Evolutionary conservation across 306 rosid species (phyloP).

Genomic region (Cucurbita pepo): DNA sequence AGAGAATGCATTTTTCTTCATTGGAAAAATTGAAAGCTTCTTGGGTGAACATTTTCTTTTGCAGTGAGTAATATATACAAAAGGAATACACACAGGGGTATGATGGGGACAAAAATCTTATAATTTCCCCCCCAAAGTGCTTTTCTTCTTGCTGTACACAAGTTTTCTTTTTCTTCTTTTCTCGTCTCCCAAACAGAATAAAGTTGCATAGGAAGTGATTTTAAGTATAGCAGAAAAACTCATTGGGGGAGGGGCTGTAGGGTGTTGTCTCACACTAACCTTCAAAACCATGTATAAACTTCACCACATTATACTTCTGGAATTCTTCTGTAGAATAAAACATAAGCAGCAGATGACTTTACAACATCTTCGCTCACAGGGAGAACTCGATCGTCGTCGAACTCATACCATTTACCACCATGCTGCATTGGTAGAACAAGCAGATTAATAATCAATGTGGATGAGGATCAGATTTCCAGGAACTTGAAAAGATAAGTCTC

Average conservation of each 20-base stretch:
- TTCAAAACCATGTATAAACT: conserved; percentile 13
- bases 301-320: conserved; percentile 17
- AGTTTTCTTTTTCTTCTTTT: background rate
- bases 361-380: conserved; percentile 26
- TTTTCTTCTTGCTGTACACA: conserved; percentile 5
- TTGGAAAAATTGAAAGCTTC: background rate
- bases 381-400: conserved; percentile 56
- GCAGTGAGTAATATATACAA: conserved; percentile 3
- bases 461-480: background rate
- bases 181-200: background rate
- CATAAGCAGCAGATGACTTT: conserved; percentile 66
- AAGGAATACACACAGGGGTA: background rate
- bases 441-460: background rate
- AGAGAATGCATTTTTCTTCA: background rate
- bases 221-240: background rate
- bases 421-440: conserved; percentile 28
- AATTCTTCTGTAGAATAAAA: conserved; percentile 68
- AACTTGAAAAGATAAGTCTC: no score
- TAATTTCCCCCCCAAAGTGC: background rate
- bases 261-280: conserved; percentile 3
- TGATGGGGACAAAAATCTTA: background rate
- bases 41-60: background rate
- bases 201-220: background rate
- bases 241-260: background rate
- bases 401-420: conserved; percentile 54